phyloP scores from a whole-genome alignment of 441 rosid genomes.

The Populus tomentosa region DNA sequence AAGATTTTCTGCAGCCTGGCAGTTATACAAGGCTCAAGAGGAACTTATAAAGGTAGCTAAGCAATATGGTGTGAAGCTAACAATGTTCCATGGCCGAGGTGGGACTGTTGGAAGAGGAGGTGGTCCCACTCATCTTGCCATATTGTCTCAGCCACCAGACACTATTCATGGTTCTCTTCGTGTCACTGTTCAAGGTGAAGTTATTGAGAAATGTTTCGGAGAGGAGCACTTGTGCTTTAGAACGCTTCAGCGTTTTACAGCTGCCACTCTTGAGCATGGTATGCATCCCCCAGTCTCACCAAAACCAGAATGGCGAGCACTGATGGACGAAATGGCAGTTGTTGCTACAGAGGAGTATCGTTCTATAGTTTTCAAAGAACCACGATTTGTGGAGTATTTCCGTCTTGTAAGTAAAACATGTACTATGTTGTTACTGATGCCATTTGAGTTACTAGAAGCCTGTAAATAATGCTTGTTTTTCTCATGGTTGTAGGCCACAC shows the following conservation, averaged over 20 bases:
- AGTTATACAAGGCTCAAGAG: conserved; percentile 91
- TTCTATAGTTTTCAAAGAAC: conserved; percentile 80
- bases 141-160: conserved; percentile 96
- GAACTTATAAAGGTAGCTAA: conserved; percentile 92
- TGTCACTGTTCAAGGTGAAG: conserved; percentile 95
- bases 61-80: conserved; percentile 75
- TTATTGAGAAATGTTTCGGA: conserved; percentile 90
- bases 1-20: conserved; percentile 91
- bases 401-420: conserved; percentile 63
- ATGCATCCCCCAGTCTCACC: conserved; percentile 85
- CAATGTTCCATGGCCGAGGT: conserved; percentile 98
- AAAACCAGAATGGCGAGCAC: conserved; percentile 86
- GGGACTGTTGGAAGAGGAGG: conserved; percentile 99
- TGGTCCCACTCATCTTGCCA: conserved; percentile 98
- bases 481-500: conserved; percentile 63
- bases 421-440: background rate
- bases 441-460: background rate
- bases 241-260: conserved; percentile 89
- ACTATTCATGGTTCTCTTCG: conserved; percentile 85
- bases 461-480: conserved; percentile 9
- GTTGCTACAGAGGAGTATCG: conserved; percentile 85
- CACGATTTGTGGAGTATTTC: conserved; percentile 92
- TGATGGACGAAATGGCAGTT: conserved; percentile 88
- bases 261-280: conserved; percentile 94
- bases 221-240: conserved; percentile 89